Base-by-base conservation (phyloP, 2,329 filamentous ascomycete species). In the Penicillium sclerotigenum region DNA sequence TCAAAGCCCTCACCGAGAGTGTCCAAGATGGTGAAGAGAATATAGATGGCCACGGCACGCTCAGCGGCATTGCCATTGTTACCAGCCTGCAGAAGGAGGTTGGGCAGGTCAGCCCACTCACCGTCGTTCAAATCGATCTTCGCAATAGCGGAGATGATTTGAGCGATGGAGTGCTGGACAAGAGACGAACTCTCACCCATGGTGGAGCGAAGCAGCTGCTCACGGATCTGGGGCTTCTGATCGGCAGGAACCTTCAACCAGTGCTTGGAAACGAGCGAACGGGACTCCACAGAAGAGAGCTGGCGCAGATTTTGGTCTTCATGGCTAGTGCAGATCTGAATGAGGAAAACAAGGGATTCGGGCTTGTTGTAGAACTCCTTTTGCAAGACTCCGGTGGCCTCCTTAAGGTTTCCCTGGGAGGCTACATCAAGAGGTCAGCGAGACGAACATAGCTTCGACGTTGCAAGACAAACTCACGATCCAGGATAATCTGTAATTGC, bases 291-390 rank as follows among this genome's bases (percentile, higher is more conserved):
- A 51, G 92, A 90, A 51, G 94, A 91, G 63, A 96, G 83, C 81
- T 97, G 94, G 69, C 91, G 88, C 54, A 97, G 81, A 64, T 87
- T 84, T 45, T 83, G 73, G 70, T 82, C 79, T 58, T 86, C 80
- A 75, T 96, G 88, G 56, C 88, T 90, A 67, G 91, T 88, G 65
- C 95, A 83, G 69, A 97, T 87, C 77, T 97, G 91, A 65, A 97
- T 84, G 60, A 97, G 87, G 68, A 90, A 86, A 54, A 93, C 83
- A 56, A 97, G 85, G 16, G 91, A 90, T 68, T 91, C 85, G 37
- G 93, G 88, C 65, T 91, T 85, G 68, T 86, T 87, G 80, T 96
- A 97, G 81, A 90, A 97, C 77, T 89, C 90, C 77, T 95, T 94
- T 77, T 96, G 92, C 58, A 97, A 85, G 68, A 91, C 87, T 57